A percentile compares a stretch with the other conserved stretches of the same genome.
Conservation (phyloP, 257 asterid species). For the Scutellaria baicalensis region DNA sequence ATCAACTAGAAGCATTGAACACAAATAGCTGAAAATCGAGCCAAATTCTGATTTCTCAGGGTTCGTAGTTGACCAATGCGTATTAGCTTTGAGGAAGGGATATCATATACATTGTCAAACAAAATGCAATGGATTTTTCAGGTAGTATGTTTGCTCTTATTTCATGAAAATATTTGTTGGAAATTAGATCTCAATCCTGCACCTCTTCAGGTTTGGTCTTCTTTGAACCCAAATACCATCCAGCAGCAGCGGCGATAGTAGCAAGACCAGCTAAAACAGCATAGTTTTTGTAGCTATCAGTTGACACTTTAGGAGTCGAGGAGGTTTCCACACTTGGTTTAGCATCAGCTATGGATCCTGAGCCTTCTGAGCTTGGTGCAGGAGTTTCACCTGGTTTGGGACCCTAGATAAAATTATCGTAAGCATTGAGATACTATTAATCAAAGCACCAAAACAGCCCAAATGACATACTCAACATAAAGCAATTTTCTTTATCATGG, state of each 20-base stretch:
- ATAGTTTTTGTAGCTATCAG: conserved; percentile 61
- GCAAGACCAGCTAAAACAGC: conserved; percentile 66
- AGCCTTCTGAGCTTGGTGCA: conserved; percentile 42
- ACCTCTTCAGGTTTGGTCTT: conserved; percentile 55
- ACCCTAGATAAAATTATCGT: conserved; percentile 41
- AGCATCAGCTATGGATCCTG: conserved; percentile 55
- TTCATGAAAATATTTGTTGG: background rate
- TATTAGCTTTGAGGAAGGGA: background rate
- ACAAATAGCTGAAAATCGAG: background rate
- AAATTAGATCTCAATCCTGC: conserved; percentile 38
- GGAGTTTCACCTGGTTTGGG: conserved; percentile 61
- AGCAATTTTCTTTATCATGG: background rate
- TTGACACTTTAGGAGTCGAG: conserved; percentile 53
- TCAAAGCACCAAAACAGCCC: background rate
- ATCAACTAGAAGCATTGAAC: background rate
- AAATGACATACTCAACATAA: background rate
- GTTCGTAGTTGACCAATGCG: background rate
- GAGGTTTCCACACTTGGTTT: conserved; percentile 36
- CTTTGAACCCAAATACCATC: conserved; percentile 65
- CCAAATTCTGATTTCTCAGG: background rate
- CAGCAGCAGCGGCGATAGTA: conserved; percentile 55
- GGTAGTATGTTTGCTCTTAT: conserved; percentile 25
- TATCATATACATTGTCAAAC: background rate
- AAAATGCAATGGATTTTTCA: background rate
- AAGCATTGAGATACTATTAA: background rate